Conservation (phyloP, 2,329 filamentous ascomycete genomes). For the Iodosphaeria phyllophila region DNA sequence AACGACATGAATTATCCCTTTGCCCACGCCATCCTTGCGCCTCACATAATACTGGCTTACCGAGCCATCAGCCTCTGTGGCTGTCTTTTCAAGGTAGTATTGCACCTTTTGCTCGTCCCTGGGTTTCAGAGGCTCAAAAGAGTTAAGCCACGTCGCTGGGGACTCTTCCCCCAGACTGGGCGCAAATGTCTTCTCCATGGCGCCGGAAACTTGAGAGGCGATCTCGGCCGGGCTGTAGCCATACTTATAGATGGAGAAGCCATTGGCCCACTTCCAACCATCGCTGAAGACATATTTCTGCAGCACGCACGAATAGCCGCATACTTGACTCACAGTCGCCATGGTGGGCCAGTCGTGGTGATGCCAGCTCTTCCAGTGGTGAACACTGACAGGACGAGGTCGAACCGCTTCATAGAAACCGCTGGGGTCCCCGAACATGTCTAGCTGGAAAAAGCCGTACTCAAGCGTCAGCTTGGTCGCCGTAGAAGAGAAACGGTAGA, state of each 20-base stretch:
- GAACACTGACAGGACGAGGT: slow-evolving; percentile 20
- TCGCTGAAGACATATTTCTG: slow-evolving; percentile 16
- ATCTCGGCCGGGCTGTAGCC: slow-evolving; percentile 1
- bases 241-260: slow-evolving; percentile 21
- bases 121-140: background rate
- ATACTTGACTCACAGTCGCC: slow-evolving; percentile 16
- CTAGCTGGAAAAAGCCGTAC: slow-evolving; percentile 21
- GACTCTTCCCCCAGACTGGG: background rate
- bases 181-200: background rate
- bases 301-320: slow-evolving; percentile 19
- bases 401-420: slow-evolving; percentile 23
- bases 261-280: slow-evolving; percentile 18
- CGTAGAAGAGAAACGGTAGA: slow-evolving; percentile 21
- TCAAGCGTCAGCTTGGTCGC: slow-evolving; percentile 18
- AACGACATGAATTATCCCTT: too few species aligned
- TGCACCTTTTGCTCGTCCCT: background rate
- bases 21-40: too few species aligned
- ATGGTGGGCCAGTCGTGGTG: slow-evolving; percentile 15
- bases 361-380: slow-evolving; percentile 21
- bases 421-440: slow-evolving; percentile 20
- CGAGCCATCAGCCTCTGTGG: too few species aligned
- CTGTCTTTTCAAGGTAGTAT: background rate
- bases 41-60: too few species aligned
- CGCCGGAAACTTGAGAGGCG: background rate
- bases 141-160: background rate